These are phyloP conservation scores for Parietichytrium sp. DNA, from an alignment of 108 stramenopile genomes.

Conservation along the genomic window DNA sequence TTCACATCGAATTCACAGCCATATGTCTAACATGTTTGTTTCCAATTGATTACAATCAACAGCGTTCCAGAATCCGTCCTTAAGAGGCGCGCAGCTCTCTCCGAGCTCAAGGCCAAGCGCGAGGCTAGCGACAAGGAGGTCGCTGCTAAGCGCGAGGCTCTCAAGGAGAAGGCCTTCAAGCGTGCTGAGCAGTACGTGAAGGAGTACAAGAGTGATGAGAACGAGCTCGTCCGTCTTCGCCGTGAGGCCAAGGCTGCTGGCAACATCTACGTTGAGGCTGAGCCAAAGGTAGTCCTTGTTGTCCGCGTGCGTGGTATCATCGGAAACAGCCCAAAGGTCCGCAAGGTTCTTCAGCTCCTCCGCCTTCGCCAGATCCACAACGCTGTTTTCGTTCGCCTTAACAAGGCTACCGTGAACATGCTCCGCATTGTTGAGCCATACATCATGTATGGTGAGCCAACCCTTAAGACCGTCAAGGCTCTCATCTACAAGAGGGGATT, in stretches of 20 bases:
- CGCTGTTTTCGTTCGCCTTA: conserved; percentile 95
- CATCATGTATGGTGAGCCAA: conserved; percentile 96
- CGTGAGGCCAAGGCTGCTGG: conserved; percentile 91
- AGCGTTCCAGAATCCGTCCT: conserved; percentile 34
- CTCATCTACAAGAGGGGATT: conserved; percentile 99
- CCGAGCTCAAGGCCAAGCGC: neutral
- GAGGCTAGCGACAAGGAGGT: conserved; percentile 70
- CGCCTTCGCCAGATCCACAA: conserved; percentile 99
- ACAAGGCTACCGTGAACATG: conserved; percentile 98
- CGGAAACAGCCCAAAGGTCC: conserved; percentile 97
- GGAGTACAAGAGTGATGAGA: conserved; percentile 82
- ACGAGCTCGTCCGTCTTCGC: conserved; percentile 83
- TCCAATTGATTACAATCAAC: too few species aligned
- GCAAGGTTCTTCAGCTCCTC: conserved; percentile 98
- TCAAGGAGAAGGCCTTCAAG: conserved; percentile 74
- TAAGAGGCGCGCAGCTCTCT: neutral
- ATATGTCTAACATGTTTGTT: too few species aligned
- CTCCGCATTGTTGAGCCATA: conserved; percentile 98
- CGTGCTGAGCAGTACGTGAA: conserved; percentile 85
- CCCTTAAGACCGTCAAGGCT: conserved; percentile 87
- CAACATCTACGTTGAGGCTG: conserved; percentile 91
- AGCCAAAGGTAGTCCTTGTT: conserved; percentile 92
- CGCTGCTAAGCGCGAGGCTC: conserved; percentile 66
- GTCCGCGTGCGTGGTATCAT: conserved; percentile 99
- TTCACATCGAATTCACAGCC: too few species aligned